These are phyloP conservation scores for Hypholoma fasciculare DNA, from an alignment of 768 basidiomycete genomes.

Conservation along the genomic window DNA sequence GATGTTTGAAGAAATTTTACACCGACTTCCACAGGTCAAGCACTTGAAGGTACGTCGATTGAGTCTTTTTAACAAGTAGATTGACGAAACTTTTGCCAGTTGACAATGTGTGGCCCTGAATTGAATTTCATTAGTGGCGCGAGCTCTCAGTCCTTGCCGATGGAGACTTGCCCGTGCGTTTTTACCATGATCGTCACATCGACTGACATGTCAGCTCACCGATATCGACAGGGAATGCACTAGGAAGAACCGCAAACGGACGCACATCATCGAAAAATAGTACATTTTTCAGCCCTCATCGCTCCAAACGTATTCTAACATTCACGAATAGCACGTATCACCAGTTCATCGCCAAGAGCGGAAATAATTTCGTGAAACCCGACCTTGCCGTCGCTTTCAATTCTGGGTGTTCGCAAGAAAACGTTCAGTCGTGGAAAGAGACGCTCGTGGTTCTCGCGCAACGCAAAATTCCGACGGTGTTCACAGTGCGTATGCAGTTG, in stretches of 20 bases:
- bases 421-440: not conserved
- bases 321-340: constrained; percentile 31
- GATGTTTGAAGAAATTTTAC: constrained; percentile 35
- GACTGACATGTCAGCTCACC: not conserved
- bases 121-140: constrained; percentile 8
- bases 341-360: not conserved
- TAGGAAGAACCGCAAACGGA: constrained; percentile 21
- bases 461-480: not conserved
- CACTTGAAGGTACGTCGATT: constrained; percentile 22
- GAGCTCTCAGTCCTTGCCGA: constrained; percentile 10
- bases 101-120: constrained; percentile 26
- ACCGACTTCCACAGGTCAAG: constrained; percentile 30
- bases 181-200: not conserved
- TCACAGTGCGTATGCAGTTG: constrained; percentile 1
- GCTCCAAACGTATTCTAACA: not conserved
- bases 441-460: not conserved
- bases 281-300: constrained; percentile 9
- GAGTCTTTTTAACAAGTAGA: not conserved
- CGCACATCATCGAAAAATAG: constrained; percentile 24
- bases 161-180: constrained; percentile 33
- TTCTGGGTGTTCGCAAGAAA: not conserved
- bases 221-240: constrained; percentile 23
- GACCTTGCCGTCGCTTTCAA: constrained; percentile 10
- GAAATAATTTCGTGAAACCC: not conserved
- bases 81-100: constrained; percentile 8